Conservation (phyloP, 345 rosid genomes). For the Zanthoxylum bungeanum region DNA sequence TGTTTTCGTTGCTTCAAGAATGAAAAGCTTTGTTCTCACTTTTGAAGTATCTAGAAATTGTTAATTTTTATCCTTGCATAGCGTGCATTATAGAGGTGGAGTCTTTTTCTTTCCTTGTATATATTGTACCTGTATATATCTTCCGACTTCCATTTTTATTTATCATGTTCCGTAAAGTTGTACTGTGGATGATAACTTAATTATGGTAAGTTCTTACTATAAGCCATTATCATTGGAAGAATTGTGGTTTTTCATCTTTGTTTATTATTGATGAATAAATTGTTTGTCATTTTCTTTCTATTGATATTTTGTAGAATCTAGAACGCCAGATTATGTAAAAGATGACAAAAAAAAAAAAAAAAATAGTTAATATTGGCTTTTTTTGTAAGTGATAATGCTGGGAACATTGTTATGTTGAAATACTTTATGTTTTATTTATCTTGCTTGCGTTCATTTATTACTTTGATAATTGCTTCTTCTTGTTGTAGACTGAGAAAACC, state of each 20-base stretch:
- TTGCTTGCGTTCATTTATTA: background rate
- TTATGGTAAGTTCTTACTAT: background rate
- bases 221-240: background rate
- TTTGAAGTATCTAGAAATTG: background rate
- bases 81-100: too few species aligned
- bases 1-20: background rate
- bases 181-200: background rate
- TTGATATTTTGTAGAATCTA: background rate
- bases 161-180: background rate
- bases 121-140: too few species aligned
- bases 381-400: background rate
- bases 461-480: slow-evolving; percentile 10
- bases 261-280: background rate
- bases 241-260: background rate
- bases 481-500: slow-evolving; percentile 63
- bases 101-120: too few species aligned
- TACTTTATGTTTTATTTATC: background rate
- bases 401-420: background rate
- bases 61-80: background rate
- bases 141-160: background rate
- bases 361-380: background rate
- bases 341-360: background rate
- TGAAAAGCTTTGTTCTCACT: background rate
- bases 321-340: background rate
- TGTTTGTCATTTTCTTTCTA: background rate